A percentile compares a stretch with the other conserved stretches of the same genome.
These are phyloP conservation scores for Magnolia sinica DNA, from an alignment of 164 flowering plant genomes.

Conservation along the genomic window DNA sequence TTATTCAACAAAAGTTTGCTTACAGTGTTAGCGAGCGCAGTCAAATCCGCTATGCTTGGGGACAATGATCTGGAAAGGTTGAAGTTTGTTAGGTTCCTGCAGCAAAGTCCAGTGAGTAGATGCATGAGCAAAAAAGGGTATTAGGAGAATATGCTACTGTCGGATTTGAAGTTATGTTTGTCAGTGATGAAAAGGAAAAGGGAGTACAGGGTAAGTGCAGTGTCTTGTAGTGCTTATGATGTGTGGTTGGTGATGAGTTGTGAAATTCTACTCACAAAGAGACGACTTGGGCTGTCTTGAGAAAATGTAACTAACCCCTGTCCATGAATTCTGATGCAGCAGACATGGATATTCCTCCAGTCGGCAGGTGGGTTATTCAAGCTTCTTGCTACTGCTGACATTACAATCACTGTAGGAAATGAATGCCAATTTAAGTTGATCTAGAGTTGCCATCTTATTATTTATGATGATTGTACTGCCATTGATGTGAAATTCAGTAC, in stretches of 20 bases:
- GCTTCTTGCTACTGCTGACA: slow-evolving; percentile 57
- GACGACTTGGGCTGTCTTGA: slow-evolving; percentile 36
- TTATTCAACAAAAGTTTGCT: slow-evolving; percentile 21
- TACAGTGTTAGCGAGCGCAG: slow-evolving; percentile 59
- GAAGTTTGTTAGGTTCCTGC: slow-evolving; percentile 55
- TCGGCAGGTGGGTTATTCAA: slow-evolving; percentile 62
- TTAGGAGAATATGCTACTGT: neutral
- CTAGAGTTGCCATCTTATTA: neutral
- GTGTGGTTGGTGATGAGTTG: neutral
- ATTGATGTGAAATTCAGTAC: neutral
- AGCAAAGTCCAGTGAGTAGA: neutral
- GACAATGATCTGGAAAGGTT: slow-evolving; percentile 59
- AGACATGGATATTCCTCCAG: slow-evolving; percentile 95
- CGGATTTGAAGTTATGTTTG: neutral
- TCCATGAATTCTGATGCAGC: slow-evolving; percentile 69
- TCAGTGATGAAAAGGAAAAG: too few relatives aligned
- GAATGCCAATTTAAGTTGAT: neutral
- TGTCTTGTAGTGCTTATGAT: neutral
- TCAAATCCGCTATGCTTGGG: slow-evolving; percentile 49
- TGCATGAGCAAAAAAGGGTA: neutral
- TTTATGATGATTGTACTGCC: too few relatives aligned
- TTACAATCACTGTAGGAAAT: slow-evolving; percentile 44
- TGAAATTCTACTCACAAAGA: slow-evolving; percentile 51
- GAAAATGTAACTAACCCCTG: slow-evolving; percentile 62
- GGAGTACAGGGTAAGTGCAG: neutral